phyloP scores from a whole-genome alignment of 257 asterid genomes.

The Plantago major region DNA sequence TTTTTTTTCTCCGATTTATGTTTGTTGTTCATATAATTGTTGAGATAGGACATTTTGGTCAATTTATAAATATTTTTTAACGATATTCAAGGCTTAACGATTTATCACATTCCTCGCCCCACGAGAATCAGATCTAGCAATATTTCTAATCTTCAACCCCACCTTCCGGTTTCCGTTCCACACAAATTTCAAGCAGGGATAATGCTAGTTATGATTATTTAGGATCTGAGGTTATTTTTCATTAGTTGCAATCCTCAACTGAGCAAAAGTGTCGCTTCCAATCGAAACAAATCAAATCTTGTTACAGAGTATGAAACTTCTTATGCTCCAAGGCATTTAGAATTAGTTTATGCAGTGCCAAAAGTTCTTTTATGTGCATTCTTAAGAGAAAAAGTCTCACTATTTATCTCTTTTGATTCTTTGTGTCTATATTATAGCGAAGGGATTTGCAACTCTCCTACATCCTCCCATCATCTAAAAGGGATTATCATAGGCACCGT shows the following conservation, averaged over 20 bases:
- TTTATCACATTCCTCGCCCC: too few species aligned
- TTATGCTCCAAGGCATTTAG: constrained; percentile 15
- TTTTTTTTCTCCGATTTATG: too few species aligned
- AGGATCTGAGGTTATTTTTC: too few species aligned
- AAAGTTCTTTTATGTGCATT: neutral
- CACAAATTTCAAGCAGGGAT: too few species aligned
- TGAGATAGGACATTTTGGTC: too few species aligned
- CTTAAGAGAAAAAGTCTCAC: constrained; percentile 18
- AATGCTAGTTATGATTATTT: too few species aligned
- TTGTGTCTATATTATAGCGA: constrained; percentile 35
- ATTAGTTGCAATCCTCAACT: constrained; percentile 46
- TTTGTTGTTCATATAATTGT: too few species aligned
- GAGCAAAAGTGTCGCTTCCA: constrained; percentile 28
- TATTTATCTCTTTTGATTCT: constrained; percentile 8
- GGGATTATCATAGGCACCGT: constrained; percentile 40
- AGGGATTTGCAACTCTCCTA: constrained; percentile 35
- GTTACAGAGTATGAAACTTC: constrained; percentile 58
- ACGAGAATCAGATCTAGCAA: too few species aligned
- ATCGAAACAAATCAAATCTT: constrained; percentile 32
- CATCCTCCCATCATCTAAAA: constrained; percentile 29
- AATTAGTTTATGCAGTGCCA: neutral
- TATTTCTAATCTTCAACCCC: too few species aligned
- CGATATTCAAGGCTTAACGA: too few species aligned
- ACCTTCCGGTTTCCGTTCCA: too few species aligned
- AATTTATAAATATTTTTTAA: too few species aligned